Conservation (phyloP, 2,329 filamentous ascomycete species). For the Plectosphaerella cucumerina region DNA sequence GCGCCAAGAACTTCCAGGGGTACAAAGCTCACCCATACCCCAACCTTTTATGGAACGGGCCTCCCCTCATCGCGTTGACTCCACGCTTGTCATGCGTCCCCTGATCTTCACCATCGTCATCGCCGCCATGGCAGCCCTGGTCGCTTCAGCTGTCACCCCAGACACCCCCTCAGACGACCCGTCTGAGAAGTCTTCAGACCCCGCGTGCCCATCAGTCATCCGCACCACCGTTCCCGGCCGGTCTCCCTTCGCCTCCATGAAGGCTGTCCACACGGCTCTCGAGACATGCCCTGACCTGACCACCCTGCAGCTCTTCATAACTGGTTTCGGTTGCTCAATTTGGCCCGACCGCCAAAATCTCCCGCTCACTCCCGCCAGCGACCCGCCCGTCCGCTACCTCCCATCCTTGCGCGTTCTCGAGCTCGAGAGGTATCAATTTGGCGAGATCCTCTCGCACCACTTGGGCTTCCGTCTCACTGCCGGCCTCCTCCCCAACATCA, state of each 20-base stretch:
- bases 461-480: background rate
- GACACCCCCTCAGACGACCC: no score
- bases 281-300: slow-evolving; percentile 2
- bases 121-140: no score
- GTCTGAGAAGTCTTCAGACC: no score
- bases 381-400: background rate
- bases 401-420: slow-evolving; percentile 1
- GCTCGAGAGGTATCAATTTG: slow-evolving; percentile 5
- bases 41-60: no score
- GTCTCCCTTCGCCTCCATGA: slow-evolving; percentile 4
- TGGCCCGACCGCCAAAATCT: slow-evolving; percentile 5
- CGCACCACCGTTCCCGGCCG: slow-evolving; percentile 4
- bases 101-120: no score
- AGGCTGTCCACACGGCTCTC: slow-evolving; percentile 1
- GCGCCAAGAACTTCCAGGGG: no score
- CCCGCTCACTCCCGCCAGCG: background rate
- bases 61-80: no score
- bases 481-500: background rate
- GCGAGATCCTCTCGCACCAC: background rate
- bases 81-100: no score
- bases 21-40: no score
- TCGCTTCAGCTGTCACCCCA: no score
- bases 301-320: slow-evolving; percentile 5
- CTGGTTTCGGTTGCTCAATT: background rate
- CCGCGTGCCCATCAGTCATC: slow-evolving; percentile 5